Evolutionary conservation across 78 protist species (phyloP).

Genomic region (Tieghemostelium lacteum): DNA sequence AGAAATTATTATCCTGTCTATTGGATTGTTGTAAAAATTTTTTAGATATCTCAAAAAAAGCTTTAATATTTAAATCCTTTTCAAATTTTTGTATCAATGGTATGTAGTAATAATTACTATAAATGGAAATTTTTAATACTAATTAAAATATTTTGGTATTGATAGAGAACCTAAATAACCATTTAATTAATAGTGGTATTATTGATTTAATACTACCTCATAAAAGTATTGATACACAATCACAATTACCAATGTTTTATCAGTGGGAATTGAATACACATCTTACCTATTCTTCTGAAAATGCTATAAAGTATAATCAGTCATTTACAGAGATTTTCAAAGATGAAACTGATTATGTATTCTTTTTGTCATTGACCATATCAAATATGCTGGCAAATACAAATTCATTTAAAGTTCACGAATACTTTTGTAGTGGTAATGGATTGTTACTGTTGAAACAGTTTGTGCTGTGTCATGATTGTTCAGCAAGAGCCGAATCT

Average conservation of each 20-base stretch:
- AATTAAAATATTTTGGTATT: background rate
- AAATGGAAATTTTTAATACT: background rate
- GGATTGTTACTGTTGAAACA: constrained; percentile 44
- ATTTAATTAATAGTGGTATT: constrained; percentile 39
- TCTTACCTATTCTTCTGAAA: background rate
- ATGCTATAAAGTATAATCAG: background rate
- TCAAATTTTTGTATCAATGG: constrained; percentile 64
- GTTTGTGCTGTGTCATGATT: constrained; percentile 58
- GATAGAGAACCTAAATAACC: constrained; percentile 14
- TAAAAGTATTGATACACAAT: background rate
- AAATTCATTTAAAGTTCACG: constrained; percentile 30
- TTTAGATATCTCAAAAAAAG: constrained; percentile 19
- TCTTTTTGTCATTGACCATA: constrained; percentile 52
- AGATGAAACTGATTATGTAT: constrained; percentile 64
- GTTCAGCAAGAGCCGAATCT: constrained; percentile 57
- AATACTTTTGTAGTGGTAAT: constrained; percentile 26
- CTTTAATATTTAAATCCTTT: constrained; percentile 59
- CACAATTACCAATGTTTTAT: constrained; percentile 58
- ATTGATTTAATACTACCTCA: constrained; percentile 54
- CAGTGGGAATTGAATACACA: constrained; percentile 59
- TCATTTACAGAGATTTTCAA: constrained; percentile 20
- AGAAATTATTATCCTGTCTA: constrained; percentile 24
- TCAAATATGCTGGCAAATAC: constrained; percentile 62
- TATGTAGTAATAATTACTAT: background rate
- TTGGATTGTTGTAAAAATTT: constrained; percentile 39